Evolutionary conservation across 1,139 yeast species (phyloP).

Genomic region (Candida glucosophila): DNA sequence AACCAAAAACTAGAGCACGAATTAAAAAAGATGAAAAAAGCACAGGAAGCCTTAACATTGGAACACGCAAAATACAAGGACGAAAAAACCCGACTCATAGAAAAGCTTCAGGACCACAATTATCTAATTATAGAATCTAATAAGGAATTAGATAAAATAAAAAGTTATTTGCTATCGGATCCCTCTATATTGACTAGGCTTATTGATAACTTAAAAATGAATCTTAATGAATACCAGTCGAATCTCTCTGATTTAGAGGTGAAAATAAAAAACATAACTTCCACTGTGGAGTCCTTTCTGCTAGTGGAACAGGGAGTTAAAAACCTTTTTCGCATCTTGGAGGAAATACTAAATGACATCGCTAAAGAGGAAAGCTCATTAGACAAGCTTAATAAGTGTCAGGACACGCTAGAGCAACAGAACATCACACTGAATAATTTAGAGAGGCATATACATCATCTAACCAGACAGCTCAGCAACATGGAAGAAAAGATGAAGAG

Average conservation of each 20-base stretch:
- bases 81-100: slow-evolving; percentile 50
- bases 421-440: slow-evolving; percentile 39
- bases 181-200: slow-evolving; percentile 48
- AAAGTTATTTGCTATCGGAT: slow-evolving; percentile 54
- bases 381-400: slow-evolving; percentile 28
- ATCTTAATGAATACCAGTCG: slow-evolving; percentile 34
- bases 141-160: slow-evolving; percentile 51
- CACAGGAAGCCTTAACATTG: slow-evolving; percentile 56
- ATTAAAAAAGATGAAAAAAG: slow-evolving; percentile 50
- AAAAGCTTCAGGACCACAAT: slow-evolving; percentile 47
- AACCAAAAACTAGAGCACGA: slow-evolving; percentile 57
- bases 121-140: slow-evolving; percentile 48
- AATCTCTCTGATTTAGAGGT: slow-evolving; percentile 35
- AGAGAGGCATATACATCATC: slow-evolving; percentile 40
- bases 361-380: slow-evolving; percentile 37
- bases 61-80: slow-evolving; percentile 62
- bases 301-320: slow-evolving; percentile 48
- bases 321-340: slow-evolving; percentile 42
- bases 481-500: slow-evolving; percentile 48
- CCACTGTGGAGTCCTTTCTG: slow-evolving; percentile 53
- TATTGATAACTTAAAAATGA: slow-evolving; percentile 46
- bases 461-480: slow-evolving; percentile 44
- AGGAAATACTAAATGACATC: slow-evolving; percentile 49
- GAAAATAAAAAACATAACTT: slow-evolving; percentile 41
- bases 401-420: slow-evolving; percentile 41